Percentiles rank a stretch among this genome's conserved stretches.
Conservation (phyloP, 2,329 filamentous ascomycete genomes). For the Sclerotinia spermophila region DNA sequence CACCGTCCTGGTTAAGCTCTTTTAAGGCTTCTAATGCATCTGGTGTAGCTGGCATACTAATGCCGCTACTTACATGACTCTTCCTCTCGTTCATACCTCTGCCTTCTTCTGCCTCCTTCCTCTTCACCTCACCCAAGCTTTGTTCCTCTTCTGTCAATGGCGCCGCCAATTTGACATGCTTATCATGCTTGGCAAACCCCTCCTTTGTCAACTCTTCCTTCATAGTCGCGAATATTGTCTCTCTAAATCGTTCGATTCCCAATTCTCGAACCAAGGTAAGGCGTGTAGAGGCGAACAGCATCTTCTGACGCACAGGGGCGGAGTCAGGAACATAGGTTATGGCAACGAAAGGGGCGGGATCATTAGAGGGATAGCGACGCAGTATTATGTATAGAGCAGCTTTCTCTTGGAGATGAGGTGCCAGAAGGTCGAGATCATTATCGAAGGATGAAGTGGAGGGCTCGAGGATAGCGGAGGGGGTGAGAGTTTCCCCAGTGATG, state of each 20-base stretch:
- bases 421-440: slow-evolving; percentile 60
- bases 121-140: slow-evolving; percentile 66
- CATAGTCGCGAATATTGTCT: slow-evolving; percentile 70
- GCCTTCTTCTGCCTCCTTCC: slow-evolving; percentile 71
- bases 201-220: slow-evolving; percentile 63
- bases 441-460: slow-evolving; percentile 55
- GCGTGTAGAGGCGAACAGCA: slow-evolving; percentile 76
- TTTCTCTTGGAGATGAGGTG: slow-evolving; percentile 60
- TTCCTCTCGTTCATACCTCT: slow-evolving; percentile 59
- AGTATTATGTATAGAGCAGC: slow-evolving; percentile 72
- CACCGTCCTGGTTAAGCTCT: slow-evolving; percentile 50
- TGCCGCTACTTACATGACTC: slow-evolving; percentile 43
- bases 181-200: slow-evolving; percentile 71
- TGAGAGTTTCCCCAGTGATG: slow-evolving; percentile 66
- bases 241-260: slow-evolving; percentile 73
- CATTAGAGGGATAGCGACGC: slow-evolving; percentile 59
- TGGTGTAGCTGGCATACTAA: slow-evolving; percentile 51
- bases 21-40: slow-evolving; percentile 63
- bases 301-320: slow-evolving; percentile 79
- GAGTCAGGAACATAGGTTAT: slow-evolving; percentile 76
- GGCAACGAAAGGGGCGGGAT: slow-evolving; percentile 52
- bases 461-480: slow-evolving; percentile 55
- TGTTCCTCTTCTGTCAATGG: slow-evolving; percentile 78
- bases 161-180: slow-evolving; percentile 59
- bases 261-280: slow-evolving; percentile 73